These are phyloP conservation scores for Flagelloscypha sp. DNA, from an alignment of 768 basidiomycete species.

Conservation along the genomic window DNA sequence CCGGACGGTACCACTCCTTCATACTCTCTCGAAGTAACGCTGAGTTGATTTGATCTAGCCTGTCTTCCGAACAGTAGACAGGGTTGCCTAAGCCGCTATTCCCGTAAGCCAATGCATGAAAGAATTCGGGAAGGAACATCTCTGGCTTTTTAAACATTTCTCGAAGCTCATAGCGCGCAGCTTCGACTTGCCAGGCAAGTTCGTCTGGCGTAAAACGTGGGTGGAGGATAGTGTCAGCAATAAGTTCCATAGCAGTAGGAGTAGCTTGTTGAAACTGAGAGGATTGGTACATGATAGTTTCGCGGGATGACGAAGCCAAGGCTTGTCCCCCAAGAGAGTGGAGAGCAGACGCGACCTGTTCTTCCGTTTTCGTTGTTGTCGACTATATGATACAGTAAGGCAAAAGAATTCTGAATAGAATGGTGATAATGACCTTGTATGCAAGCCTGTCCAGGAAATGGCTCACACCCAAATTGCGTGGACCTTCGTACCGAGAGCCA, in stretches of 20 bases:
- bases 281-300: slow-evolving; percentile 97
- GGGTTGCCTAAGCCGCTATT: slow-evolving; percentile 81
- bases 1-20: slow-evolving; percentile 83
- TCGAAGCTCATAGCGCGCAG: slow-evolving; percentile 83
- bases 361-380: slow-evolving; percentile 61
- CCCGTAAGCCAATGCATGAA: slow-evolving; percentile 82
- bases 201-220: slow-evolving; percentile 72
- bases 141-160: slow-evolving; percentile 88
- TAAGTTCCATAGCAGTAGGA: slow-evolving; percentile 74
- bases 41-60: slow-evolving; percentile 59
- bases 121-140: slow-evolving; percentile 82
- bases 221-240: slow-evolving; percentile 84
- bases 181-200: slow-evolving; percentile 74
- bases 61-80: slow-evolving; percentile 79
- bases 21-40: slow-evolving; percentile 55
- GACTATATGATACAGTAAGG: slow-evolving; percentile 37
- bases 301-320: slow-evolving; percentile 81
- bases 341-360: slow-evolving; percentile 74
- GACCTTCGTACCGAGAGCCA: slow-evolving; percentile 82
- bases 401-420: slow-evolving; percentile 6
- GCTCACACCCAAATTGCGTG: slow-evolving; percentile 66
- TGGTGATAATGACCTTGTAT: slow-evolving; percentile 63
- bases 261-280: slow-evolving; percentile 84
- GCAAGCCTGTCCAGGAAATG: slow-evolving; percentile 95
- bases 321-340: slow-evolving; percentile 88